Percentiles rank a stretch among this genome's conserved stretches.
Evolutionary conservation across 108 stramenopile genomes (phyloP).

Genomic region (Skeletonema grethae): DNA sequence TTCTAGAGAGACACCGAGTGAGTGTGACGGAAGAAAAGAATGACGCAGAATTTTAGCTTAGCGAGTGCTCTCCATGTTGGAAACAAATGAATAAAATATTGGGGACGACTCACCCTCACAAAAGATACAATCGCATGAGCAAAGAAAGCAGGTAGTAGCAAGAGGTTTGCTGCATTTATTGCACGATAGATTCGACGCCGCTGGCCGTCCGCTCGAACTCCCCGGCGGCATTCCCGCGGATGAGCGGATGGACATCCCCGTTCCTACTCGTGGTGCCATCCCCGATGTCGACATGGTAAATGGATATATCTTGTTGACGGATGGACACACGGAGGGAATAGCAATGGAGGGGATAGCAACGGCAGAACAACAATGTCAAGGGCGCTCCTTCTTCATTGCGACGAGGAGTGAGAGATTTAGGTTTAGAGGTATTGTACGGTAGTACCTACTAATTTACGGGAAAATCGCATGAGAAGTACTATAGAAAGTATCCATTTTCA

Average conservation of each 20-base stretch:
- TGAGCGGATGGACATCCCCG: not conserved
- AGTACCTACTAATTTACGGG: too few relatives aligned
- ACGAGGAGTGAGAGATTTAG: too few relatives aligned
- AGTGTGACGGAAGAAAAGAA: not conserved
- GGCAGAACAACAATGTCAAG: too few relatives aligned
- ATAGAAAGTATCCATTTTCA: too few relatives aligned
- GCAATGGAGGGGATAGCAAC: too few relatives aligned
- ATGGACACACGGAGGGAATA: too few relatives aligned
- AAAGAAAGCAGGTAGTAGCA: constrained; percentile 73
- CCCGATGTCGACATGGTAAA: not conserved
- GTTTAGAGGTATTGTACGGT: too few relatives aligned
- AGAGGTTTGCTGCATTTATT: constrained; percentile 71
- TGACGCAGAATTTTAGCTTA: constrained; percentile 3
- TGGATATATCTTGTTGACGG: not conserved
- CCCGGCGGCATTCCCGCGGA: constrained; percentile 8
- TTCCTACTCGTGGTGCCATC: not conserved
- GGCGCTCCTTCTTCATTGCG: too few relatives aligned
- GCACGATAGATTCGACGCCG: constrained; percentile 45
- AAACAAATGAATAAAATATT: not conserved
- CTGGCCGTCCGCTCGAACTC: constrained; percentile 22
- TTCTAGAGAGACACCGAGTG: constrained; percentile 30
- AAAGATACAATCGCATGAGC: constrained; percentile 78
- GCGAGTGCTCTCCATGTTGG: not conserved
- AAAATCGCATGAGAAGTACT: too few relatives aligned
- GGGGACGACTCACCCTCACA: constrained; percentile 70